Percentiles rank a stretch among this genome's conserved stretches.
Conservation (phyloP, 768 basidiomycete genomes). For the Fistulinella prunicolor region DNA sequence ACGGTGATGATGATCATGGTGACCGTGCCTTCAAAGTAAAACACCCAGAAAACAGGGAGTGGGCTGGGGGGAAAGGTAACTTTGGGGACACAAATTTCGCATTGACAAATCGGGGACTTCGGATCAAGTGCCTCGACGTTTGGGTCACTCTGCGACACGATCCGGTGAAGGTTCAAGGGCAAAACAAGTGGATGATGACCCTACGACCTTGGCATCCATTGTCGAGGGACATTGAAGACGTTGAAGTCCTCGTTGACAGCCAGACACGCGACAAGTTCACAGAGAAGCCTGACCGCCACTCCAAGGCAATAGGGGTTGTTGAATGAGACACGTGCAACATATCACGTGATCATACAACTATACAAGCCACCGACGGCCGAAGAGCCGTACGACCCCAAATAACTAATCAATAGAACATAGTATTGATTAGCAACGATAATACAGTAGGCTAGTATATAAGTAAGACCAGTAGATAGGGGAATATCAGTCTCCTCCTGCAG, state of each 20-base stretch:
- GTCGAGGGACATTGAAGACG: not conserved
- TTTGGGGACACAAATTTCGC: not conserved
- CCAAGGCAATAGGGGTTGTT: not conserved
- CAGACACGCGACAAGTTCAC: not conserved
- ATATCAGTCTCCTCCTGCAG: too few species aligned
- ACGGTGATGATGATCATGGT: not conserved
- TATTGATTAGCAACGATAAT: too few species aligned
- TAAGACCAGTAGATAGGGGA: too few species aligned
- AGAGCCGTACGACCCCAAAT: too few species aligned
- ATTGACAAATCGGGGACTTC: not conserved
- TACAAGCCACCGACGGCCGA: too few species aligned
- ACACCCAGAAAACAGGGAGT: not conserved
- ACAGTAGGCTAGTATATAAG: too few species aligned
- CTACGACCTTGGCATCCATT: slow-evolving; percentile 1
- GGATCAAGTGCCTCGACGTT: not conserved
- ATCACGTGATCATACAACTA: too few species aligned
- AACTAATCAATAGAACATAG: too few species aligned
- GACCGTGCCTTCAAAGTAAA: not conserved
- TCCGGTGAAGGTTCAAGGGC: not conserved
- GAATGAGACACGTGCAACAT: too few species aligned
- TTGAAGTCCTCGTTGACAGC: not conserved
- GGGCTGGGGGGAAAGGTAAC: not conserved
- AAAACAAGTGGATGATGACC: not conserved
- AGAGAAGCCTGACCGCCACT: not conserved
- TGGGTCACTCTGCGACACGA: not conserved